These are phyloP conservation scores for Sordariomycetes sp. DNA, from an alignment of 2,329 filamentous ascomycete species.

Conservation along the genomic window DNA sequence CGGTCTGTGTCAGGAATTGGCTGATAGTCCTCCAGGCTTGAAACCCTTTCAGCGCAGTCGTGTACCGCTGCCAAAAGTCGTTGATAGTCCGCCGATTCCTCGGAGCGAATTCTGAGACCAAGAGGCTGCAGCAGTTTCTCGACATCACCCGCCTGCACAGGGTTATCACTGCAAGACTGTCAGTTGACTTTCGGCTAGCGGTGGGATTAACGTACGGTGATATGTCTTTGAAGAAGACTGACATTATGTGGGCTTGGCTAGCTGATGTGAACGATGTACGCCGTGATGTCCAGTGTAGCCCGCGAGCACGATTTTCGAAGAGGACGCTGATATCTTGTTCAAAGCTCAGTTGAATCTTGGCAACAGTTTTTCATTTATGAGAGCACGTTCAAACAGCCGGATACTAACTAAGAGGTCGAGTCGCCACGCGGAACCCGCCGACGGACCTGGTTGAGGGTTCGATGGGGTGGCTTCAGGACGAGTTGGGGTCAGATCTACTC, in stretches of 20 bases:
- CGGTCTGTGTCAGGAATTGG: slow-evolving; percentile 25
- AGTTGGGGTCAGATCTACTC: too few relatives aligned
- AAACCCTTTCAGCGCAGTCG: slow-evolving; percentile 36
- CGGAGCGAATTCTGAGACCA: slow-evolving; percentile 22
- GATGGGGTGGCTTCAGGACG: too few relatives aligned
- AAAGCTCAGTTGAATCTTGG: too few relatives aligned
- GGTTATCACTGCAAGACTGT: slow-evolving; percentile 20
- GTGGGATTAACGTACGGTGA: slow-evolving; percentile 15
- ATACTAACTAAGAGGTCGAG: too few relatives aligned
- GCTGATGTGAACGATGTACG: not conserved
- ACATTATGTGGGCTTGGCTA: slow-evolving; percentile 16
- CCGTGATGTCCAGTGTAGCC: not conserved
- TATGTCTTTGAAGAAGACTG: slow-evolving; percentile 28
- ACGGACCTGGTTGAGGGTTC: too few relatives aligned
- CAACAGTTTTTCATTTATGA: too few relatives aligned
- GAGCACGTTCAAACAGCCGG: too few relatives aligned
- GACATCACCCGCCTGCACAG: slow-evolving; percentile 28
- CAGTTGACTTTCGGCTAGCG: not conserved
- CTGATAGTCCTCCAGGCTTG: slow-evolving; percentile 35
- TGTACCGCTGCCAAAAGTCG: slow-evolving; percentile 40
- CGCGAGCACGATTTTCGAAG: not conserved
- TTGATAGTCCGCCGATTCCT: slow-evolving; percentile 32
- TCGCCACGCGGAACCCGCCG: too few relatives aligned
- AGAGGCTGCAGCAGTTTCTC: slow-evolving; percentile 23
- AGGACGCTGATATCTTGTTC: too few relatives aligned